Base-by-base conservation (phyloP, 2,329 filamentous ascomycete genomes). In the Phialophora macrospora region DNA sequence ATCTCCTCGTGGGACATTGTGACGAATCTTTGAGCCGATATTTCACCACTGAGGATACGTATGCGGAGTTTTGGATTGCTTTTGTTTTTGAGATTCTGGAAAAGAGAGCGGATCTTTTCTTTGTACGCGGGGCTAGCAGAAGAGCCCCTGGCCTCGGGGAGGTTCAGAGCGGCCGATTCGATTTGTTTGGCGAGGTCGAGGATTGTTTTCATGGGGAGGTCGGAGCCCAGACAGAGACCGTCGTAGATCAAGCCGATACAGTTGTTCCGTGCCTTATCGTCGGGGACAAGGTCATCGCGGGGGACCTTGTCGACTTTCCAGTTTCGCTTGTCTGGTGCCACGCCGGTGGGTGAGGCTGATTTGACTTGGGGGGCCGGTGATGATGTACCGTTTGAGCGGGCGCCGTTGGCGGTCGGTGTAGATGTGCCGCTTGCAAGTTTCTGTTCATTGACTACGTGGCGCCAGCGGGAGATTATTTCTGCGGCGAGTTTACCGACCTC, bases 171-270 rank as follows among this genome's bases (percentile, higher is more conserved):
- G 7, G 93, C 92, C 44, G 85, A 78, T 81, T 99, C 95, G 68
- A 96, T 86, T 51, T 90, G 87, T 71, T 87, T 87, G 69, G 88
- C 85, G 66, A 86, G 81, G 46, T 76, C 73, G 52, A 97, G 82
- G 51, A 98, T 86, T 22, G 86, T 83, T 61, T 88, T 88, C 28
- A 91, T 82, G 9, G 83, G 74, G 60, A 78, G 75, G 17, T 74
- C 75, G 30, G 90, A 87, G 77, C 90, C 90, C 64, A 87, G 85
- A 55, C 90, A 93, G 69, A 99, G 84, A 17, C 93, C 95, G 74
- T 99, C 95, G 82, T 98, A 99, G 77, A 99, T 86, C 51, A 99
- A 85, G 57, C 92, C 93, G 68, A 97, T 88, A 77, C 91, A 96
- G 75, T 88, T 90, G 80, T 98, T 91, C 65, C 95, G 90, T 22